phyloP scores from a whole-genome alignment of 2,329 filamentous ascomycete species.

The Blumeria hordei region DNA sequence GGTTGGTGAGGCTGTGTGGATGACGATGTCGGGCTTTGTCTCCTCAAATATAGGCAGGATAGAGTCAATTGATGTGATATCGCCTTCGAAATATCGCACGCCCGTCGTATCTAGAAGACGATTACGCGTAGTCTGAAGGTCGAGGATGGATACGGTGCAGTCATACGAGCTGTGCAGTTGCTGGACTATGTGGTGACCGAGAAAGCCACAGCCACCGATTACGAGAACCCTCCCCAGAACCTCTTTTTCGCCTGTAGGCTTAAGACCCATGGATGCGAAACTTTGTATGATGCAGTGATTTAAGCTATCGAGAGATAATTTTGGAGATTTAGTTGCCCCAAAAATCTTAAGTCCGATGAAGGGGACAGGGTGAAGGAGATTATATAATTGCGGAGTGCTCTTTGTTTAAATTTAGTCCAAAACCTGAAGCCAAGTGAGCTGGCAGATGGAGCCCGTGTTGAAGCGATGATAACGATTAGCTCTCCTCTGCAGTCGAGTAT shows the following conservation, averaged over 20 bases:
- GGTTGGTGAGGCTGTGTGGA: constrained; percentile 68
- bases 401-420: too few relatives aligned
- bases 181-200: constrained; percentile 61
- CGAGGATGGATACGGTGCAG: constrained; percentile 40
- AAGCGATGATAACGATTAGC: too few relatives aligned
- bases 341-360: too few relatives aligned
- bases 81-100: constrained; percentile 47
- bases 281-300: too few relatives aligned
- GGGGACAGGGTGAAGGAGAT: too few relatives aligned
- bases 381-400: too few relatives aligned
- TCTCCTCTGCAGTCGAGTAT: too few relatives aligned
- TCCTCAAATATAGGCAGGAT: constrained; percentile 39
- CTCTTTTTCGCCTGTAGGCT: background rate
- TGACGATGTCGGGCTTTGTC: constrained; percentile 55
- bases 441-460: too few relatives aligned
- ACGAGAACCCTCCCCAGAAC: constrained; percentile 47
- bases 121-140: constrained; percentile 48
- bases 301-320: too few relatives aligned
- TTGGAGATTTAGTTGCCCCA: too few relatives aligned
- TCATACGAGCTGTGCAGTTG: constrained; percentile 31
- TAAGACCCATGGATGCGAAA: too few relatives aligned
- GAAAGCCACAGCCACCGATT: constrained; percentile 64
- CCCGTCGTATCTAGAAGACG: constrained; percentile 27
- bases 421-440: too few relatives aligned
- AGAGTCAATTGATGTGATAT: constrained; percentile 44